Percentiles rank a stretch among this genome's conserved stretches.
phyloP scores from a whole-genome alignment of 2,329 filamentous ascomycete genomes.

The Fonsecaea nubica region DNA sequence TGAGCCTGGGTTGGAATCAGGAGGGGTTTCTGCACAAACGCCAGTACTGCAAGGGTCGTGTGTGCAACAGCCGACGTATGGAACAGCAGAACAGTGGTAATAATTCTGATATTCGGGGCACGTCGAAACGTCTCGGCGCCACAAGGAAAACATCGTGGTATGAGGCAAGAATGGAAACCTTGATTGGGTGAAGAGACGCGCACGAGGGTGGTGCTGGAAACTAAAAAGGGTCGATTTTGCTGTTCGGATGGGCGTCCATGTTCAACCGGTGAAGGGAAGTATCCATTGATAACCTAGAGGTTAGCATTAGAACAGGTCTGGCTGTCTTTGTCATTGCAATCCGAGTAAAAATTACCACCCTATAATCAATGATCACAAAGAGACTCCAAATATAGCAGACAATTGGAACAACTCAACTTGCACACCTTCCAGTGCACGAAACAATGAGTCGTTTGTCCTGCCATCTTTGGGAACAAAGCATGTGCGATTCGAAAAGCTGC shows the following conservation, averaged over 20 bases:
- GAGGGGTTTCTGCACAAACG: slow-evolving; percentile 9
- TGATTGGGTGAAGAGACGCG: background rate
- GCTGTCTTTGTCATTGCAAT: slow-evolving; percentile 9
- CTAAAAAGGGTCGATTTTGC: background rate
- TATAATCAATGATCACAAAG: slow-evolving; percentile 5
- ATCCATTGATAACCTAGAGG: background rate
- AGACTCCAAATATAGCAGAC: slow-evolving; percentile 13
- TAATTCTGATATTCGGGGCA: slow-evolving; percentile 20
- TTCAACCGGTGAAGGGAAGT: background rate
- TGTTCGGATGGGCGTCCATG: background rate
- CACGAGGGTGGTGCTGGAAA: background rate
- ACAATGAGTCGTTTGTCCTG: background rate
- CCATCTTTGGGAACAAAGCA: background rate
- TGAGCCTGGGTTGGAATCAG: slow-evolving; percentile 10
- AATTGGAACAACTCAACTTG: background rate
- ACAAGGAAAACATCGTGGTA: slow-evolving; percentile 20
- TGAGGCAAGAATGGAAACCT: background rate
- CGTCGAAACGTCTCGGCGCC: slow-evolving; percentile 10
- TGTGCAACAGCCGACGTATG: slow-evolving; percentile 20
- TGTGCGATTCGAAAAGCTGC: background rate
- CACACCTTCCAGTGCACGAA: background rate
- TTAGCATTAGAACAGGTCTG: background rate
- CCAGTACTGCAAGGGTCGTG: slow-evolving; percentile 21
- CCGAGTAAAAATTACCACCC: slow-evolving; percentile 1
- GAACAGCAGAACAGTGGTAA: slow-evolving; percentile 16